These are phyloP conservation scores for Suillus plorans DNA, from an alignment of 768 basidiomycete species.

Conservation along the genomic window DNA sequence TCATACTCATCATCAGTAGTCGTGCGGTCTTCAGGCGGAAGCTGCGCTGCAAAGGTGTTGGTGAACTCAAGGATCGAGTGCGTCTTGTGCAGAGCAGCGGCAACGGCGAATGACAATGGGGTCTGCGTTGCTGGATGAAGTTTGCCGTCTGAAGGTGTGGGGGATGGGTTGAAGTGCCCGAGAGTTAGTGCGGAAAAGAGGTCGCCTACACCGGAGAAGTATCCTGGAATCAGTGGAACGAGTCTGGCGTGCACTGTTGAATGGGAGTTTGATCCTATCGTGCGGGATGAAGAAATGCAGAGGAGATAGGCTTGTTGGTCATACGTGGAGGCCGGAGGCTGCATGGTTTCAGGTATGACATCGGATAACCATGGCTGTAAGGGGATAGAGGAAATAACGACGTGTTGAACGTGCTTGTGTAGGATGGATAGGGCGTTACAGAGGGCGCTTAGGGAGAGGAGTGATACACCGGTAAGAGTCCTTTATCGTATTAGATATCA, in stretches of 20 bases:
- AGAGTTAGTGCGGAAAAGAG: conserved; percentile 92
- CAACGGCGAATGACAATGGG: conserved; percentile 37
- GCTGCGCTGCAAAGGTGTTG: conserved; percentile 48
- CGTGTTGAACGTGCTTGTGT: conserved; percentile 80
- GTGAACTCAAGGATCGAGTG: conserved; percentile 71
- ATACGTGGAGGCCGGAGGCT: conserved; percentile 10
- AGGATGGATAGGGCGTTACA: conserved; percentile 67
- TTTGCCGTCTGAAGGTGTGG: conserved; percentile 7
- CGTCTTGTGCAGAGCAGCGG: conserved; percentile 72
- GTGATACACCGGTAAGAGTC: conserved; percentile 68
- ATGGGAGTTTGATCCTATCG: conserved; percentile 15
- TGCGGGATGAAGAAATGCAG: conserved; percentile 74
- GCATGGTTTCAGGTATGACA: conserved; percentile 47
- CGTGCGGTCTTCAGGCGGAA: conserved; percentile 59
- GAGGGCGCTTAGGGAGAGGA: conserved; percentile 68
- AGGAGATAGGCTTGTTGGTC: conserved; percentile 54
- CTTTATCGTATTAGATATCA: conserved; percentile 38
- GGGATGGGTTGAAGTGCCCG: conserved; percentile 60
- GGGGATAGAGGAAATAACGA: conserved; percentile 91
- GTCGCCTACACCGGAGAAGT: conserved; percentile 97
- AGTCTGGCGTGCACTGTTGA: conserved; percentile 65
- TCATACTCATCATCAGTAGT: conserved; percentile 82
- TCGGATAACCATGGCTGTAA: conserved; percentile 59
- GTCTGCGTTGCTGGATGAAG: conserved; percentile 23
- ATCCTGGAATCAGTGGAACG: conserved; percentile 81